Percentiles rank a stretch among this genome's conserved stretches.
Conservation (phyloP, 495 filamentous ascomycete genomes). For the Rhizodiscina lignyota region DNA sequence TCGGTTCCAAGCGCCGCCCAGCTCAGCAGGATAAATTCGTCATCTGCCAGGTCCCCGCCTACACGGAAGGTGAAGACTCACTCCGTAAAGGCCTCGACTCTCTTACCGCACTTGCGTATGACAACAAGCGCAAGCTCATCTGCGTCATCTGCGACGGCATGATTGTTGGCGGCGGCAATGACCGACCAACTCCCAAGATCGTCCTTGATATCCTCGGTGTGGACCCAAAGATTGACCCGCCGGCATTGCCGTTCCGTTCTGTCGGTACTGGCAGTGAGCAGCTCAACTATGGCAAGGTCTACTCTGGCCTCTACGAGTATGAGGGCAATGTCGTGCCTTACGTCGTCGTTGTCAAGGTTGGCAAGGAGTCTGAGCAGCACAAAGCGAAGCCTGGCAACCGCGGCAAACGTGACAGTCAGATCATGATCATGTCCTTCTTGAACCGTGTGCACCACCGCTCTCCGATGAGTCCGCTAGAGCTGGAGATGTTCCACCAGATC, state of each 20-base stretch:
- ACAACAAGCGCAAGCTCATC: conserved; percentile 93
- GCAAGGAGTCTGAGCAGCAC: conserved; percentile 84
- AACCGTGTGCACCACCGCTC: conserved; percentile 91
- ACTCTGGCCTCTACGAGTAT: conserved; percentile 93
- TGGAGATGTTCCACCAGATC: conserved; percentile 98
- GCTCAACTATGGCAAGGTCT: conserved; percentile 96
- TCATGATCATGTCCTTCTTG: conserved; percentile 72
- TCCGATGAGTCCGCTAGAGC: conserved; percentile 86
- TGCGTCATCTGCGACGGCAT: conserved; percentile 90
- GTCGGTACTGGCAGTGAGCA: conserved; percentile 82
- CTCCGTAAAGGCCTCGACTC: conserved; percentile 86
- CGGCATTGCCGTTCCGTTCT: conserved; percentile 79
- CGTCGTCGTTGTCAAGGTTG: conserved; percentile 87
- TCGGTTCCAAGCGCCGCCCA: conserved; percentile 81
- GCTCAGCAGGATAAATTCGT: conserved; percentile 94
- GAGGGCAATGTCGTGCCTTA: conserved; percentile 97
- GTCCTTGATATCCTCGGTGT: conserved; percentile 94
- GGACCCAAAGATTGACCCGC: conserved; percentile 90
- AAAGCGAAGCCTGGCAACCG: conserved; percentile 94
- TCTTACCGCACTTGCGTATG: conserved; percentile 82
- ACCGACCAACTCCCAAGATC: conserved; percentile 92
- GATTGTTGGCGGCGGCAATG: conserved; percentile 92
- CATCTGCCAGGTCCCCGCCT: conserved; percentile 93
- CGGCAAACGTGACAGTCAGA: conserved; percentile 94
- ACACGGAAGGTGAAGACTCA: conserved; percentile 93